Conservation (phyloP, 2,329 filamentous ascomycete genomes). For the Xylaria sp. region DNA sequence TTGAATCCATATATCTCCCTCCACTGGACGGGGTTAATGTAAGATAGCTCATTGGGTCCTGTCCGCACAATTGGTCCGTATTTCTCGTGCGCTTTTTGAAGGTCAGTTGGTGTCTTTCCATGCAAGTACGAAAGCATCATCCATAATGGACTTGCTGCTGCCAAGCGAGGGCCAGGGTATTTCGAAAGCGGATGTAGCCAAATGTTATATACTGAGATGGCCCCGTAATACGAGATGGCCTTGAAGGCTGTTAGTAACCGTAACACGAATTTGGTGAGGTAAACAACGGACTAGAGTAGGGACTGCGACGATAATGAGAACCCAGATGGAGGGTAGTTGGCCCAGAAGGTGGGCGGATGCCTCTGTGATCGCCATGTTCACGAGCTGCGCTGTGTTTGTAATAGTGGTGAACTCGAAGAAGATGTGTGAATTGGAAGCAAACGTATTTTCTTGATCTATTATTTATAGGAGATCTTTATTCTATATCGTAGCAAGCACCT, state of each 20-base stretch:
- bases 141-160: slow-evolving; percentile 24
- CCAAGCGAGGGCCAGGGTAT: slow-evolving; percentile 26
- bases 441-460: not conserved
- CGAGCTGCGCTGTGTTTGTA: not conserved
- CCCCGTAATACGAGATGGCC: slow-evolving; percentile 14
- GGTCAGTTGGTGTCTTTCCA: slow-evolving; percentile 18
- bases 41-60: slow-evolving; percentile 25
- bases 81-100: slow-evolving; percentile 19
- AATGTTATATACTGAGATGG: slow-evolving; percentile 15
- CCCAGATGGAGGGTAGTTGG: not conserved
- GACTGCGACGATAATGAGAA: not conserved
- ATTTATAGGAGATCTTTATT: not conserved
- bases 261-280: not conserved
- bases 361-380: slow-evolving; percentile 9
- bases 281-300: not conserved
- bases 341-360: not conserved
- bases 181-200: slow-evolving; percentile 30
- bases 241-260: not conserved
- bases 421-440: not conserved
- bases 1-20: slow-evolving; percentile 31
- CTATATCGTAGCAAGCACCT: not conserved
- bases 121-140: slow-evolving; percentile 25
- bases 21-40: slow-evolving; percentile 25
- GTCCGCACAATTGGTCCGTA: slow-evolving; percentile 27
- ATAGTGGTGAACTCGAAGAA: not conserved